Conservation (phyloP, 108 stramenopile species). For the Schizochytrium sp. region DNA sequence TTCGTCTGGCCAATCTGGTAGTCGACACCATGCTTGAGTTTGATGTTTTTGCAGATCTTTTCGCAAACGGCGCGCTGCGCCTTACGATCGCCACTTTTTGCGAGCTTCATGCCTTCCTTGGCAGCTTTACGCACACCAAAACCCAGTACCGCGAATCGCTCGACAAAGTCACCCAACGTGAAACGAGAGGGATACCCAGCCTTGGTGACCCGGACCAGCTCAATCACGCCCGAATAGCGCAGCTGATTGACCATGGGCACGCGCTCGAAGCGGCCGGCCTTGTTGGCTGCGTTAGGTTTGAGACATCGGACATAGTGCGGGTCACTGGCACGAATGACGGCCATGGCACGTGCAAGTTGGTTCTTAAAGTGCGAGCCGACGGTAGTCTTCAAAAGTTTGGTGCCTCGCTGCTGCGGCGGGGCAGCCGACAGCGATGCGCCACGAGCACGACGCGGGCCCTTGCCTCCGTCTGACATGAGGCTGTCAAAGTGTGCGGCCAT, state of each 20-base stretch:
- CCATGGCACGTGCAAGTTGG: slow-evolving; percentile 18
- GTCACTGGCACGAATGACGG: neutral
- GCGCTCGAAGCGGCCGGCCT: neutral
- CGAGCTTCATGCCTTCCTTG: neutral
- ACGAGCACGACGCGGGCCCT: neutral
- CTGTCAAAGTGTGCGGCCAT: neutral
- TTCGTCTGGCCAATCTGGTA: slow-evolving; percentile 78
- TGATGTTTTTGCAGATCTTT: neutral
- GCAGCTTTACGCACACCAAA: neutral
- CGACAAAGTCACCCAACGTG: slow-evolving; percentile 40
- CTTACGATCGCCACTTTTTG: neutral
- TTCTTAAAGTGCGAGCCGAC: slow-evolving; percentile 34
- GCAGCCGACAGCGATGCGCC: neutral
- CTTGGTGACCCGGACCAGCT: slow-evolving; percentile 54
- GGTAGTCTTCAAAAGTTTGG: slow-evolving; percentile 25
- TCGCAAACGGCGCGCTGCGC: neutral
- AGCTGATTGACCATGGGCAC: slow-evolving; percentile 36
- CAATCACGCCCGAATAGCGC: slow-evolving; percentile 52
- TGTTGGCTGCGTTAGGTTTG: slow-evolving; percentile 35
- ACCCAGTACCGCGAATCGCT: neutral
- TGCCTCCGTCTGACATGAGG: neutral
- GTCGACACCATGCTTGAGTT: neutral
- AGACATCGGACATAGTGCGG: slow-evolving; percentile 42
- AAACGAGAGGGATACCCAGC: slow-evolving; percentile 56
- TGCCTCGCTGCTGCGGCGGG: neutral